Base-by-base conservation (phyloP, 140 eudicot species). In the Stevia rebaudiana region DNA sequence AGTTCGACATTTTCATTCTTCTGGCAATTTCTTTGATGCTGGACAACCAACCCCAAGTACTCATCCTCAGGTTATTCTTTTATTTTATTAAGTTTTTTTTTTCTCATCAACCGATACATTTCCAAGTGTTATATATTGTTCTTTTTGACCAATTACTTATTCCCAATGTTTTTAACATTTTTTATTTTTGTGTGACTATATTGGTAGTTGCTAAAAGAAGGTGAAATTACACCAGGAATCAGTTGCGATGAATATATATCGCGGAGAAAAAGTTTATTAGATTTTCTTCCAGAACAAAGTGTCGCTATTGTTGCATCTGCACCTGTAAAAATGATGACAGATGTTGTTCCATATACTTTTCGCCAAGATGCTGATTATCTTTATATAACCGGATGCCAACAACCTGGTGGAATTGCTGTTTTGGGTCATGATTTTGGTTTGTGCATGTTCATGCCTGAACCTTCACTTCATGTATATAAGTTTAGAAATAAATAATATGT, bases 401-500 rank as follows among this genome's bases (percentile, higher is more conserved):
- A 91, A 70, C 96, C 98, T 60, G 96, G 95, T 70, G 96, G 98
- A 22, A 50, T 91, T 17, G 98, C 98, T 40, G 96, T 91, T 48
- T 78, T 91, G 50, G 84, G 98, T 61, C 98, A 83, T 66, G 80
- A 88, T 5, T 77, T 81, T 71, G 98, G 98, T 73, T 79, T 91
- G 64, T 85, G 92, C 85, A 91, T 91, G 98, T 91, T 91, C 78
- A 87, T 91, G 98, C 96, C 98, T 6, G 78, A 88, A 78, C 44
- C 85, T 55, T 77, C 75, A 65, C 79, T 73, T 65, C 74, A 74
- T 3, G 91, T 89, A 81, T 74, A 47, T 17, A 12, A 13, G 13
- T 35, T 3, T 61, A 23, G 28, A 51, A 11, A 18, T 23, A 16
- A 51, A 72, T 50, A 5, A 41, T 19, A 39, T 8, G 33, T 41